Evolutionary conservation across 345 rosid genomes (phyloP).

Genomic region (Salix caprea): DNA sequence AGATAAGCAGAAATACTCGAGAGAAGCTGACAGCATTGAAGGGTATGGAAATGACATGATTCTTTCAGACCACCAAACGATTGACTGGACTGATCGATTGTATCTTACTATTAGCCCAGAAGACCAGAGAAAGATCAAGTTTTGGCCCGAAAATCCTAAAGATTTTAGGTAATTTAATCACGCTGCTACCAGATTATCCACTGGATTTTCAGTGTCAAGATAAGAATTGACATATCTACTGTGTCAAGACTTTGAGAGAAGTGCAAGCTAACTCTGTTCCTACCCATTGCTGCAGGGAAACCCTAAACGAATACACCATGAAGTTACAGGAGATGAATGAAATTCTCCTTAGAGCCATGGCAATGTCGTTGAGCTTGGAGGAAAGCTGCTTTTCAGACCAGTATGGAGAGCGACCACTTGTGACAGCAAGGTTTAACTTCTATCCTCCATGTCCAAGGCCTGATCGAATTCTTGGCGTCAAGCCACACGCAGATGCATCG

Average conservation of each 20-base stretch:
- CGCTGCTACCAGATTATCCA: neutral
- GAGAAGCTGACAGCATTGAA: constrained; percentile 46
- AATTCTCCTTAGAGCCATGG: constrained; percentile 44
- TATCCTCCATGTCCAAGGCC: constrained; percentile 65
- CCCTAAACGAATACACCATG: constrained; percentile 36
- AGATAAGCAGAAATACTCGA: constrained; percentile 51
- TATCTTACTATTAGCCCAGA: constrained; percentile 44
- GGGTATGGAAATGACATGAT: constrained; percentile 75
- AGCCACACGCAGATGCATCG: constrained; percentile 61
- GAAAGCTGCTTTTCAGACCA: constrained; percentile 42
- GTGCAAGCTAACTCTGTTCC: neutral
- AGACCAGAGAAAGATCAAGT: constrained; percentile 35
- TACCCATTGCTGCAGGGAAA: constrained; percentile 24
- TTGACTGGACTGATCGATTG: constrained; percentile 72
- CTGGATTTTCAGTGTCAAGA: neutral
- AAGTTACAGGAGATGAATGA: constrained; percentile 23
- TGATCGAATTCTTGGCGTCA: constrained; percentile 42
- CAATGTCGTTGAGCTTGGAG: constrained; percentile 43
- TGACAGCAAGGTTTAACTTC: constrained; percentile 49
- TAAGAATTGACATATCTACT: neutral
- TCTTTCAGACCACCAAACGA: constrained; percentile 50
- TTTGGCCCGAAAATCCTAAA: constrained; percentile 60
- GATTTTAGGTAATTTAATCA: constrained; percentile 39
- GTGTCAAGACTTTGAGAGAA: neutral
- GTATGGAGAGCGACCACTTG: constrained; percentile 33